Percentiles rank a stretch among this genome's conserved stretches.
phyloP scores from a whole-genome alignment of 2,329 filamentous ascomycete species.

The Pseudogymnoascus sp. region DNA sequence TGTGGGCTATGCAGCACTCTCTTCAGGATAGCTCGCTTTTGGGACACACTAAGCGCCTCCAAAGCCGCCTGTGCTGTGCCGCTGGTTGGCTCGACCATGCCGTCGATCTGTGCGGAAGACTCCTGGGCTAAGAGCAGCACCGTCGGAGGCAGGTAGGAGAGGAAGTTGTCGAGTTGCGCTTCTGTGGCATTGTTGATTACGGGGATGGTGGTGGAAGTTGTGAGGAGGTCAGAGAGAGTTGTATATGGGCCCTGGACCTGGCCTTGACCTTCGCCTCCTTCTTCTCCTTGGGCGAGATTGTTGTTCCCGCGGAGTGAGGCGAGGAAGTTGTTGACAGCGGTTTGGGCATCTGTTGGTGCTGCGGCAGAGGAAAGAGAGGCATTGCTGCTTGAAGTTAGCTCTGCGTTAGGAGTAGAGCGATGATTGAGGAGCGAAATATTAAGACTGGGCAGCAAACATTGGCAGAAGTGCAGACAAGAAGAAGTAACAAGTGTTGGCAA shows the following conservation, averaged over 20 bases:
- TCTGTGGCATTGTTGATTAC: conserved; percentile 52
- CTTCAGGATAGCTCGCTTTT: conserved; percentile 74
- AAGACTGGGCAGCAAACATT: background rate
- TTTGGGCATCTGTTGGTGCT: conserved; percentile 54
- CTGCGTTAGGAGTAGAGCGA: conserved; percentile 10
- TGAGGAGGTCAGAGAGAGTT: conserved; percentile 76
- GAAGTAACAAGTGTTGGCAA: background rate
- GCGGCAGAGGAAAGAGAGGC: conserved; percentile 46
- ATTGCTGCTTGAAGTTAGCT: conserved; percentile 9
- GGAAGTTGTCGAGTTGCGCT: conserved; percentile 63
- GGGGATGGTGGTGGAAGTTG: conserved; percentile 67
- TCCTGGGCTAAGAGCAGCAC: conserved; percentile 70
- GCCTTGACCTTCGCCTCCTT: conserved; percentile 32
- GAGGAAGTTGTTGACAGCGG: conserved; percentile 80
- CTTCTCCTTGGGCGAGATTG: conserved; percentile 19
- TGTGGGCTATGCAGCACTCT: conserved; percentile 84
- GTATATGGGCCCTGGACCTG: conserved; percentile 66
- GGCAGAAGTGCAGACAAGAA: background rate
- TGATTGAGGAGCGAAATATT: background rate
- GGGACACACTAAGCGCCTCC: conserved; percentile 58
- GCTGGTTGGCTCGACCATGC: conserved; percentile 56
- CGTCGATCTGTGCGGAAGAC: conserved; percentile 45
- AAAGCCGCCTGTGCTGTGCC: conserved; percentile 65
- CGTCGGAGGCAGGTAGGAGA: conserved; percentile 68
- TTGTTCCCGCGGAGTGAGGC: conserved; percentile 59